phyloP scores from a whole-genome alignment of 75 land plant genomes.

The Ceratopteris richardii region DNA sequence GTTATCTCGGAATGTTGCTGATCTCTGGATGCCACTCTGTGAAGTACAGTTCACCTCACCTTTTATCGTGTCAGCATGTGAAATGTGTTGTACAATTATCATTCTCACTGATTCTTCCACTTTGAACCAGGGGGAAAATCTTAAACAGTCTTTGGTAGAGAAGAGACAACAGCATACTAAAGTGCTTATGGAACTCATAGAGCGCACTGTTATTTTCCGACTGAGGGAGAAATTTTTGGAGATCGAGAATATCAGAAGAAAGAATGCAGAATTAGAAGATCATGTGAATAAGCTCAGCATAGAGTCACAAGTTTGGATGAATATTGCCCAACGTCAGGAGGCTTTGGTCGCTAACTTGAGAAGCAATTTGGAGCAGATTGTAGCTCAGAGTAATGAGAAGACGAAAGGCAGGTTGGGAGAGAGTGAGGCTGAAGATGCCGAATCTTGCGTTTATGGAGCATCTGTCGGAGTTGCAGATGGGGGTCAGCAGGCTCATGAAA shows the following conservation, averaged over 20 bases:
- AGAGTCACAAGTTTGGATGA: conserved; percentile 35
- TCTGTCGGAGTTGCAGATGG: conserved; percentile 11
- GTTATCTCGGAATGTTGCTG: too few species aligned
- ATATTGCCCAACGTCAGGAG: conserved; percentile 27
- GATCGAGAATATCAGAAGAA: conserved; percentile 21
- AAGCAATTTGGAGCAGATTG: conserved; percentile 22
- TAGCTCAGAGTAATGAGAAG: conserved; percentile 2
- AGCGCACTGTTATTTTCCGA: background rate
- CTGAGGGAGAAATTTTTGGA: conserved; percentile 38
- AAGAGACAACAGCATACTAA: too few species aligned
- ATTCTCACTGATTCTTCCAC: too few species aligned
- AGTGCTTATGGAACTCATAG: too few species aligned
- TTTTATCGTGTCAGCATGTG: too few species aligned
- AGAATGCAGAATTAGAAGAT: conserved; percentile 33
- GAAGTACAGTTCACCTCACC: too few species aligned
- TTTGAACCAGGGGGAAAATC: too few species aligned
- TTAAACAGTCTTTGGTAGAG: too few species aligned
- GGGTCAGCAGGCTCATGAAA: conserved; percentile 13
- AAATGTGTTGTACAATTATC: too few species aligned
- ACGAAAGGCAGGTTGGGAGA: background rate
- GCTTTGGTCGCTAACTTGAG: conserved; percentile 21
- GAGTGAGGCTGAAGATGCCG: background rate
- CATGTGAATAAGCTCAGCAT: conserved; percentile 20
- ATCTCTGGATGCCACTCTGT: too few species aligned
- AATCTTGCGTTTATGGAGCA: background rate